These are phyloP conservation scores for Abelmoschus esculentus DNA, from an alignment of 345 rosid genomes.

Conservation along the genomic window DNA sequence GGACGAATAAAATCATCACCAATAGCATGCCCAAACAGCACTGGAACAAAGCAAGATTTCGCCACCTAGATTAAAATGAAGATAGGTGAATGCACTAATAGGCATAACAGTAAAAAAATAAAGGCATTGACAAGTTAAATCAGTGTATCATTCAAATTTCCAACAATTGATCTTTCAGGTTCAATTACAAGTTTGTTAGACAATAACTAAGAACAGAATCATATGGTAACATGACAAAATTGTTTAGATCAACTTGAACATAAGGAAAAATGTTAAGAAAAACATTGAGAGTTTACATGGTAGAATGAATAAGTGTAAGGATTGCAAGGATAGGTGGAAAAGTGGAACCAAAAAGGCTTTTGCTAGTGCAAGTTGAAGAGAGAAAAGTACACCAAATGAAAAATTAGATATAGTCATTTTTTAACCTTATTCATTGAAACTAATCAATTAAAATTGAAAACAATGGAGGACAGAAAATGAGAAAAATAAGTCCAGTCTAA, in stretches of 20 bases:
- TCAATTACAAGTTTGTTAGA: slow-evolving; percentile 5
- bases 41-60: slow-evolving; percentile 78
- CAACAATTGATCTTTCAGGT: slow-evolving; percentile 1
- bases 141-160: slow-evolving; percentile 1
- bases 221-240: neutral
- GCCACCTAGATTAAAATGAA: slow-evolving; percentile 51
- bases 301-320: neutral
- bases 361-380: neutral
- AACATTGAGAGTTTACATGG: neutral
- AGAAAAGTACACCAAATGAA: neutral
- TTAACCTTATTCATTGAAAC: neutral
- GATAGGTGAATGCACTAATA: neutral
- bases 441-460: neutral
- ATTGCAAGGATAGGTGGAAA: neutral
- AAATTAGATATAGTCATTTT: neutral
- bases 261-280: neutral
- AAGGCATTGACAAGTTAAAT: neutral
- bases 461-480: neutral
- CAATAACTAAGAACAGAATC: neutral
- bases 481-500: neutral
- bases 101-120: neutral
- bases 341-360: neutral
- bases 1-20: slow-evolving; percentile 89
- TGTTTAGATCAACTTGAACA: neutral
- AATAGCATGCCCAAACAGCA: slow-evolving; percentile 81